These are phyloP conservation scores for Zymoseptoria brevis DNA, from an alignment of 2,329 filamentous ascomycete species.

Conservation along the genomic window DNA sequence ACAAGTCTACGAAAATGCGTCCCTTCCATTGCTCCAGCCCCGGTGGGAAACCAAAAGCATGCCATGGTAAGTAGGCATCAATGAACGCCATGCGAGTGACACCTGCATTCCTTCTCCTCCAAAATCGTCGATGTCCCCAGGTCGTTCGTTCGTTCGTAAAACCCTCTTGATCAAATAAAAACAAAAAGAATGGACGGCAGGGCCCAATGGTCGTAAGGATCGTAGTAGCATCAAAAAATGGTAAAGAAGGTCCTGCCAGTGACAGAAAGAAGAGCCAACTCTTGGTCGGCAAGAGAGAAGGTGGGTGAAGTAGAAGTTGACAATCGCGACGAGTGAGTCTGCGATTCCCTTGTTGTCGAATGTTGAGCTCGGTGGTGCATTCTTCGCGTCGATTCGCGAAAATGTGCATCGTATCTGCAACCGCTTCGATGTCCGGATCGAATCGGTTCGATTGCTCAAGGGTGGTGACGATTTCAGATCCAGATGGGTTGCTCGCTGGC, in stretches of 20 bases:
- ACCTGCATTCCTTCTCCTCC: background rate
- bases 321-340: constrained; percentile 1
- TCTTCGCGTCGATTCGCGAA: background rate
- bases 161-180: constrained; percentile 8
- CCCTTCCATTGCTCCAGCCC: background rate
- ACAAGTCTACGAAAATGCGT: background rate
- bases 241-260: constrained; percentile 19
- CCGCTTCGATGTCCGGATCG: constrained; percentile 19
- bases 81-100: background rate
- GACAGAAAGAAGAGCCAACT: constrained; percentile 6
- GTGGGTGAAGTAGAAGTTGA: background rate
- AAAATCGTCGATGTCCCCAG: background rate
- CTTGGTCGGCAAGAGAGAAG: background rate
- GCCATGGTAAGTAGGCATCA: background rate
- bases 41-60: constrained; percentile 3
- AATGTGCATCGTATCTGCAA: constrained; percentile 21
- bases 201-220: constrained; percentile 16
- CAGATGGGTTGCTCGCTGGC: constrained; percentile 20
- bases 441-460: constrained; percentile 23
- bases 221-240: constrained; percentile 4
- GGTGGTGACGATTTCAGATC: constrained; percentile 11
- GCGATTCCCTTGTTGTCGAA: background rate
- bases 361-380: background rate
- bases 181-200: constrained; percentile 26
- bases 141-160: constrained; percentile 6